These are phyloP conservation scores for Alternaria burnsii DNA, from an alignment of 2,329 filamentous ascomycete species.

Conservation along the genomic window DNA sequence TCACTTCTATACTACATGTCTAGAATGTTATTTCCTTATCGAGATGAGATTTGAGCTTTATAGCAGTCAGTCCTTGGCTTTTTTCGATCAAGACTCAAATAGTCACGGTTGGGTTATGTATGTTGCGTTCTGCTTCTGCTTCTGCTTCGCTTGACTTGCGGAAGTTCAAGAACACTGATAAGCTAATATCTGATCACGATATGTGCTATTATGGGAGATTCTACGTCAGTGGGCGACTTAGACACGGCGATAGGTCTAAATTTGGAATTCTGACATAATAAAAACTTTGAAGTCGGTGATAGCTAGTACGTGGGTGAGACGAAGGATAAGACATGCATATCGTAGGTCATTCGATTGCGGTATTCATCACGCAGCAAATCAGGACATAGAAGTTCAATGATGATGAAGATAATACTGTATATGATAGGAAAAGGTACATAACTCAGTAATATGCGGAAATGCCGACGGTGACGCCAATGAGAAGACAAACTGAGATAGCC, in stretches of 20 bases:
- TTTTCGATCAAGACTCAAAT: neutral
- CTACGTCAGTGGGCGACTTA: neutral
- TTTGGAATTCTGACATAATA: no score
- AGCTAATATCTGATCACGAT: no score
- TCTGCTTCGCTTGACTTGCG: neutral
- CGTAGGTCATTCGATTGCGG: neutral
- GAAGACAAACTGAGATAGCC: neutral
- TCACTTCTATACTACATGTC: neutral
- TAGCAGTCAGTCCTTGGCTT: neutral
- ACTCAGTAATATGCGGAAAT: neutral
- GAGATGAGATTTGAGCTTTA: neutral
- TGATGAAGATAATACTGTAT: neutral
- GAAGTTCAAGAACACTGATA: neutral
- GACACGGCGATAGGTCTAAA: neutral
- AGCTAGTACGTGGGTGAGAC: neutral
- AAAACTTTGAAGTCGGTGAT: neutral
- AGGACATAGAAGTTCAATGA: neutral
- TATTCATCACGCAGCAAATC: neutral
- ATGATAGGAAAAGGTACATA: neutral
- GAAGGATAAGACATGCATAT: neutral
- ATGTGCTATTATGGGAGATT: neutral
- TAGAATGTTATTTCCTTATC: neutral
- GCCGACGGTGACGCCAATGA: neutral
- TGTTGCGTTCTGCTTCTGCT: neutral
- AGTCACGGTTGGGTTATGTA: no score